Percentiles rank a stretch among this genome's conserved stretches.
Conservation (phyloP, 768 basidiomycete species). For the Porpolomopsis calyptriformis region DNA sequence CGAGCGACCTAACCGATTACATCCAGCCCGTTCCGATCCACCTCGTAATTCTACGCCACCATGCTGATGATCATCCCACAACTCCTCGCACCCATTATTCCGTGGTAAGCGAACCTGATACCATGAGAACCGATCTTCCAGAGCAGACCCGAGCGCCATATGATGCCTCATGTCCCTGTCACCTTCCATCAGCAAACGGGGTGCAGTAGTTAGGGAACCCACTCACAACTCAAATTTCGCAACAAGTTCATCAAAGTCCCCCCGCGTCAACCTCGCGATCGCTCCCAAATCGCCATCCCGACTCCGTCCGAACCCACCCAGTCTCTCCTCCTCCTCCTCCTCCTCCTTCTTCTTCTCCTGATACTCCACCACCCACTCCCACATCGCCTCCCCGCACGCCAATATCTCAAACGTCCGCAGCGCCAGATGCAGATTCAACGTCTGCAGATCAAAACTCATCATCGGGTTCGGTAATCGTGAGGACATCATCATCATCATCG, state of each 20-base stretch:
- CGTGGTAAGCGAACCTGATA: conserved; percentile 4
- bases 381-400: conserved; percentile 67
- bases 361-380: conserved; percentile 58
- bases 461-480: conserved; percentile 43
- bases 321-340: conserved; percentile 11
- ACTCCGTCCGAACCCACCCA: conserved; percentile 10
- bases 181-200: conserved; percentile 5
- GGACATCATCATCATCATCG: too few species aligned
- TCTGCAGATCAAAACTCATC: conserved; percentile 45
- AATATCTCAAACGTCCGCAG: conserved; percentile 53
- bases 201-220: conserved; percentile 1
- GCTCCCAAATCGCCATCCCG: conserved; percentile 12
- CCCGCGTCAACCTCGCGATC: conserved; percentile 41
- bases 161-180: conserved; percentile 57
- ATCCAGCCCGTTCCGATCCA: too few species aligned
- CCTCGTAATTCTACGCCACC: too few species aligned
- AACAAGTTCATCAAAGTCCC: conserved; percentile 52
- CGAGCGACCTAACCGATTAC: conserved; percentile 41
- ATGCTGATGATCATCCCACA: too few species aligned
- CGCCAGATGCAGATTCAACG: conserved; percentile 54
- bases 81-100: too few species aligned
- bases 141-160: conserved; percentile 33
- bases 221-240: conserved; percentile 53
- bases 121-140: conserved; percentile 45
- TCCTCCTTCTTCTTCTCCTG: conserved; percentile 22